Evolutionary conservation across 768 basidiomycete genomes (phyloP).

Genomic region (Suillus subaureus): DNA sequence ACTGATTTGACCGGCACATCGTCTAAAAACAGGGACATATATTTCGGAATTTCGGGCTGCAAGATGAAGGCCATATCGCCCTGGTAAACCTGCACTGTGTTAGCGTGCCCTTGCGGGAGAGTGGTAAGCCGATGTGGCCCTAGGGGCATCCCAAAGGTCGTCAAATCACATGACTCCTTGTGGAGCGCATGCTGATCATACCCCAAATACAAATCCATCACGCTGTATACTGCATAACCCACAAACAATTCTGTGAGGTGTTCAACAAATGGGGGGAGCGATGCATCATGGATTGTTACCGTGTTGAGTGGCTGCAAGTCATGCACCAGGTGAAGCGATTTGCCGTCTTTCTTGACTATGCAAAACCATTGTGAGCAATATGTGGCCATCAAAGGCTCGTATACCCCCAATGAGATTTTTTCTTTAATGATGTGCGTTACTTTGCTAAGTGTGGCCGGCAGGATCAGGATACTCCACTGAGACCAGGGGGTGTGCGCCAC

Average conservation of each 20-base stretch:
- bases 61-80: conserved; percentile 41
- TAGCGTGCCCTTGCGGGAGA: conserved; percentile 46
- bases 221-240: conserved; percentile 31
- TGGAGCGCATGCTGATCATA: conserved; percentile 37
- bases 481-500: too few species aligned
- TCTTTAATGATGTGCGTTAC: too few species aligned
- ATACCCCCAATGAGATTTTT: conserved; percentile 11
- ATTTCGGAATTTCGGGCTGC: conserved; percentile 40
- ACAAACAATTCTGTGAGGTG: conserved; percentile 28
- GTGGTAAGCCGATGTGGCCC: conserved; percentile 33
- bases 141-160: conserved; percentile 43
- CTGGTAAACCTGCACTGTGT: conserved; percentile 42
- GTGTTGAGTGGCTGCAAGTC: conserved; percentile 40
- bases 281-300: too few species aligned
- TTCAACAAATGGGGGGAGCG: too few species aligned
- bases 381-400: conserved; percentile 34
- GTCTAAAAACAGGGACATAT: conserved; percentile 41
- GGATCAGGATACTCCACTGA: too few species aligned
- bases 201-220: conserved; percentile 38
- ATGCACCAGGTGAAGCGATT: conserved; percentile 37
- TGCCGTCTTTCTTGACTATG: conserved; percentile 38
- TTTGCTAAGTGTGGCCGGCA: too few species aligned
- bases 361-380: neutral
- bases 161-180: conserved; percentile 37
- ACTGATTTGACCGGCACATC: conserved; percentile 40